phyloP scores from a whole-genome alignment of 1,284 basidiomycete genomes.

The Tremellales sp. region DNA sequence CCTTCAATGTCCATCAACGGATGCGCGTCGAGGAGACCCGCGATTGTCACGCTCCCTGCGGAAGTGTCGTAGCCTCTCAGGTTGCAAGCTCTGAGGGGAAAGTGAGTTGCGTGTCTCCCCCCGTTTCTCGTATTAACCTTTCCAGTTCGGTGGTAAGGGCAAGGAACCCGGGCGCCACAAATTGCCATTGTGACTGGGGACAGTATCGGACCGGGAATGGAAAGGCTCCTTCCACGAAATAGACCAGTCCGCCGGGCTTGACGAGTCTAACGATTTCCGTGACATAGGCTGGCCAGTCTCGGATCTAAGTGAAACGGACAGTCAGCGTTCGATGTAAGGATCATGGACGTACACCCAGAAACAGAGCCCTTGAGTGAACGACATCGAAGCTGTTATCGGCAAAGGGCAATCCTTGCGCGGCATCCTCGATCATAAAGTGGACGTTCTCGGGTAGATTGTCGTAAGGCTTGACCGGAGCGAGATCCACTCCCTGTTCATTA shows the following conservation, averaged over 20 bases:
- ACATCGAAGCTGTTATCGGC: conserved; percentile 15
- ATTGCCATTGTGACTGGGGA: neutral
- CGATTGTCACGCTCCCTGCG: neutral
- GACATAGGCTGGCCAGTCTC: conserved; percentile 11
- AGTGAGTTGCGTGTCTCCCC: neutral
- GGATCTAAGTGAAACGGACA: conserved; percentile 2
- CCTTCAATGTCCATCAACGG: neutral
- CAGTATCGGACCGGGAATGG: neutral
- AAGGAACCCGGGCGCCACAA: conserved; percentile 2
- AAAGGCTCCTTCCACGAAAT: conserved; percentile 7
- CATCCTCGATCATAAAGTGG: conserved; percentile 13
- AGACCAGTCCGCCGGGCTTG: conserved; percentile 10
- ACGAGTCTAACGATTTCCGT: conserved; percentile 10
- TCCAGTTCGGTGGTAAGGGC: neutral
- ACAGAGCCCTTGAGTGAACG: conserved; percentile 12
- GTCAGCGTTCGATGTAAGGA: no score
- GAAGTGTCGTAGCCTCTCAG: neutral
- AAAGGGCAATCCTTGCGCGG: conserved; percentile 11
- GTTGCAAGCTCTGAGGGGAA: neutral
- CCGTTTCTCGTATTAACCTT: neutral
- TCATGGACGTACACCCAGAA: conserved; percentile 9
- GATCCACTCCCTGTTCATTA: conserved; percentile 15
- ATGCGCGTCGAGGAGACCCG: neutral
- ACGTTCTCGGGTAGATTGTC: conserved; percentile 13
- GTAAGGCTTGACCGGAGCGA: conserved; percentile 12